Base-by-base conservation (phyloP, 768 basidiomycete genomes). In the Kwoniella botswanensis region DNA sequence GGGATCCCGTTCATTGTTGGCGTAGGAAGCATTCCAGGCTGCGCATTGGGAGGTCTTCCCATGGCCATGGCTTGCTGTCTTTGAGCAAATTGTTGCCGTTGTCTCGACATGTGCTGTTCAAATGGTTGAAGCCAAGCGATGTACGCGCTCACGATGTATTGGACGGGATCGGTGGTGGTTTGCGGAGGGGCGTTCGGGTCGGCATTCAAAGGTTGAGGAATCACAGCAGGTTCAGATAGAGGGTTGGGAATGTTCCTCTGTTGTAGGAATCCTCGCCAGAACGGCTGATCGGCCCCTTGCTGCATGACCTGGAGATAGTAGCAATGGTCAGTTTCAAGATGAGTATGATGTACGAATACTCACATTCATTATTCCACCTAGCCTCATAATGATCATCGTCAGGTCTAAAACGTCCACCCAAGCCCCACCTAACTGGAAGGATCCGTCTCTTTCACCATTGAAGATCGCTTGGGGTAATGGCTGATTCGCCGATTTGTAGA, bases 381-480 rank as follows among this genome's bases (percentile, higher is more conserved):
- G 29, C 57, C 72, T 62, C 67, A 79, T 68, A 11, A 76, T 71
- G 2, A 68, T 42, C 76, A 79, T 74, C 59, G 77, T 73, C 18
- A 79, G 53, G 41, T 79, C 76, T 41, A 77, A 70, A 43, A 77
- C 57, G 17, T 79, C 78, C 17, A 79, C 42, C 74, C 74, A 78
- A 11, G 41, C 68, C 24, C 70, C 71, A 2, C 72, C 78, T 26
- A 79, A 61, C 43, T 73, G 70, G 46, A 79, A 53, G 3, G 52
- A 44, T n/a, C 78, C 76, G 17, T 75, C 74, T 24, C 70, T 41
- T 29, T 77, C 74, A 15, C 74, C 78, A 26, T 74, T 74, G 65
- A 77, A 77, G 0, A 77, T 68, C 18, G 72, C 74, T 12, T 73
- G 59, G 3, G 76, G 78, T 26, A 70, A 65, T 7, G 71, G 53